Evolutionary conservation across 306 rosid species (phyloP).

Genomic region (Sindora glabra): DNA sequence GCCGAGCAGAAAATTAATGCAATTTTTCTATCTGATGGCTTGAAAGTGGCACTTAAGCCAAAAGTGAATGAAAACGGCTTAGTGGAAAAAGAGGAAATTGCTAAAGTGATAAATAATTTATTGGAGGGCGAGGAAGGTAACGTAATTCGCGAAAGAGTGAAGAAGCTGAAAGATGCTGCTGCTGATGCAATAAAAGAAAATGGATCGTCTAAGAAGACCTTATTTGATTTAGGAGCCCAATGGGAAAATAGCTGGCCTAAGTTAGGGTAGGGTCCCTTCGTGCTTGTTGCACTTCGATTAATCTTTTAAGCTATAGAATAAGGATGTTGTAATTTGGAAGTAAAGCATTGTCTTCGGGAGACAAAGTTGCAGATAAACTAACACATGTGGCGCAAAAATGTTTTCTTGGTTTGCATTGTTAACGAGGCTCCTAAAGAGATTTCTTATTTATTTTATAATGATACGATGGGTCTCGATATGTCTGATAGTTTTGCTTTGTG

Average conservation of each 20-base stretch:
- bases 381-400: too few relatives aligned
- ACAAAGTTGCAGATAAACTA: too few relatives aligned
- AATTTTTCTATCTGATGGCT: neutral
- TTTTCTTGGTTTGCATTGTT: too few relatives aligned
- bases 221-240: constrained; percentile 12
- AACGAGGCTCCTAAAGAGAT: too few relatives aligned
- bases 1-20: constrained; percentile 27
- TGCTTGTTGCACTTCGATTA: too few relatives aligned
- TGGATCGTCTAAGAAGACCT: constrained; percentile 28
- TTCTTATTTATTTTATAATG: too few relatives aligned
- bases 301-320: too few relatives aligned
- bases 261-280: too few relatives aligned
- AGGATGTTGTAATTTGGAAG: too few relatives aligned
- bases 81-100: constrained; percentile 25
- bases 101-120: neutral
- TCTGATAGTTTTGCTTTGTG: too few relatives aligned
- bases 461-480: too few relatives aligned
- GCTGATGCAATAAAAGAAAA: neutral
- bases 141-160: neutral
- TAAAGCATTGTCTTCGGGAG: too few relatives aligned
- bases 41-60: constrained; percentile 28
- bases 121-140: constrained; percentile 24
- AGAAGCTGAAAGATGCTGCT: constrained; percentile 11
- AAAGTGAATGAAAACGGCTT: constrained; percentile 9
- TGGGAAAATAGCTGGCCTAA: neutral